Evolutionary conservation across 768 basidiomycete genomes (phyloP).

Genomic region (Russula griseocarnosa): DNA sequence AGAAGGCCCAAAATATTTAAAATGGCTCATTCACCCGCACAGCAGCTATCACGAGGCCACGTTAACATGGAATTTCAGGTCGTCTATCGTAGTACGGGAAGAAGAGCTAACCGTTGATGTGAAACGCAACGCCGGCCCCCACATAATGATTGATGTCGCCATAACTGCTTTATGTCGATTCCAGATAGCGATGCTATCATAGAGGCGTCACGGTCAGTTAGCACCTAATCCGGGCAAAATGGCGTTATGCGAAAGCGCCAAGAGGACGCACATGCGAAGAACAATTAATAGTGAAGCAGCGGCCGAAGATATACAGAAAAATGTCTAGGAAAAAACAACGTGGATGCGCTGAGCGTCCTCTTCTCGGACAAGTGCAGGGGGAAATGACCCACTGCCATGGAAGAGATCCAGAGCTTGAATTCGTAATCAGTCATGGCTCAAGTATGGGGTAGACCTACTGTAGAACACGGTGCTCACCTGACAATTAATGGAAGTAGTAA

Average conservation of each 20-base stretch:
- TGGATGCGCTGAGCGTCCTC: neutral
- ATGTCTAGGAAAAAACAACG: neutral
- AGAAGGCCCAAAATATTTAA: neutral
- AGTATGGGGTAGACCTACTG: neutral
- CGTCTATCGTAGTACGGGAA: too few species aligned
- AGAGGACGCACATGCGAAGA: conserved; percentile 19
- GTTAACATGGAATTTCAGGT: neutral
- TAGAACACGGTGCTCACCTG: neutral
- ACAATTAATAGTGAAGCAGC: conserved; percentile 12
- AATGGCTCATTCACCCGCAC: neutral
- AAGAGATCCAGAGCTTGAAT: neutral
- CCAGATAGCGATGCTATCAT: conserved; percentile 15
- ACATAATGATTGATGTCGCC: neutral
- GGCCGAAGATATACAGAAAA: neutral
- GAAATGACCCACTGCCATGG: neutral
- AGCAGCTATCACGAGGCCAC: neutral
- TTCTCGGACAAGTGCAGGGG: neutral
- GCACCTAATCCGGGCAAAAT: neutral
- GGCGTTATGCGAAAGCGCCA: neutral
- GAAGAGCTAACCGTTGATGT: conserved; percentile 6
- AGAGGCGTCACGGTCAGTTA: too few species aligned
- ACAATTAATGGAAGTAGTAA: neutral
- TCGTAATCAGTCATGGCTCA: neutral
- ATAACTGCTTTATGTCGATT: neutral
- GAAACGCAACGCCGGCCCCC: neutral